A percentile compares a stretch with the other conserved stretches of the same genome.
Conservation (phyloP, 768 basidiomycete genomes). For the Mycena albidolilacea region DNA sequence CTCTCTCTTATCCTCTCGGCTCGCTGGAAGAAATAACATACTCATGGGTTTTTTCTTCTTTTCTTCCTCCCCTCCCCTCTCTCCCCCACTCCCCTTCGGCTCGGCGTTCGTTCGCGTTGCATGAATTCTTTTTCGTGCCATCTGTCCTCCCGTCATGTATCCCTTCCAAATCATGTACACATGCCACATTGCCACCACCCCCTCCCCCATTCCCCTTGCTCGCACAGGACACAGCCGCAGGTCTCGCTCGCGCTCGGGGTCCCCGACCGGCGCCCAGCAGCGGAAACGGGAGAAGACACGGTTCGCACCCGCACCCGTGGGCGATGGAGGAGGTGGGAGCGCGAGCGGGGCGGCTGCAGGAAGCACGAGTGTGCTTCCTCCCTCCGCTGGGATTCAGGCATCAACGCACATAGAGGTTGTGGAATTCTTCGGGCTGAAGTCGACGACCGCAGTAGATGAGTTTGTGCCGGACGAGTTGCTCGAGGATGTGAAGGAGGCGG, state of each 20-base stretch:
- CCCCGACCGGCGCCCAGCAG: slow-evolving; percentile 30
- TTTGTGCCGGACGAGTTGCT: slow-evolving; percentile 39
- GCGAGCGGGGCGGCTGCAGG: not conserved
- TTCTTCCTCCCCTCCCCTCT: not conserved
- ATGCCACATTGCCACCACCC: slow-evolving; percentile 5
- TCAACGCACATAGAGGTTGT: not conserved
- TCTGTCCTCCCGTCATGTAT: not conserved
- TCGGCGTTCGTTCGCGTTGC: not conserved
- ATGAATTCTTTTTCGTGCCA: slow-evolving; percentile 7
- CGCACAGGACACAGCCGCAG: slow-evolving; percentile 30
- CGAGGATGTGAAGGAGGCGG: slow-evolving; percentile 30
- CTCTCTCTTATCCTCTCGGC: slow-evolving; percentile 32
- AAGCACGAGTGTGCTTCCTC: not conserved
- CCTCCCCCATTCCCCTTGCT: slow-evolving; percentile 17
- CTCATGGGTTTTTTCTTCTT: slow-evolving; percentile 38
- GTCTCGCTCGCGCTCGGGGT: slow-evolving; percentile 35
- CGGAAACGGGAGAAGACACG: slow-evolving; percentile 37
- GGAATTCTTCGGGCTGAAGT: slow-evolving; percentile 14
- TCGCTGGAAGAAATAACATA: slow-evolving; percentile 36
- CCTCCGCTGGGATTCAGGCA: not conserved
- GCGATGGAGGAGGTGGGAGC: slow-evolving; percentile 3
- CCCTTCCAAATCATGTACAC: not conserved
- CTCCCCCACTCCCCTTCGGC: not conserved
- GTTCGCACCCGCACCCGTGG: slow-evolving; percentile 32
- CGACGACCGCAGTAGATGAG: slow-evolving; percentile 10